phyloP scores from a whole-genome alignment of 495 filamentous ascomycete genomes.

The Aspergillus cavernicola region DNA sequence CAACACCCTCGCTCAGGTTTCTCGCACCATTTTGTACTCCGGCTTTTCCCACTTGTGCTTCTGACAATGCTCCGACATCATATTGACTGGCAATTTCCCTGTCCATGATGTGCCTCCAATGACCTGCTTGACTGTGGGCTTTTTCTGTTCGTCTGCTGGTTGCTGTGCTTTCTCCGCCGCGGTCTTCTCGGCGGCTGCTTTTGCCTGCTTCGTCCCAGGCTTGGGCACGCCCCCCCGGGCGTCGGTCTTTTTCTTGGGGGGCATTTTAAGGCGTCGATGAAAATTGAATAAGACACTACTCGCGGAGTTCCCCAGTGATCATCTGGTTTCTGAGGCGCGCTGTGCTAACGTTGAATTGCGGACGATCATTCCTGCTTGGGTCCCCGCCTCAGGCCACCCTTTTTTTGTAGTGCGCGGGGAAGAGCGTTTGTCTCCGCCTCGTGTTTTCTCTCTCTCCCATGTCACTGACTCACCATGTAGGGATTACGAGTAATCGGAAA shows the following conservation, averaged over 20 bases:
- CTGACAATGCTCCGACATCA: conserved; percentile 91
- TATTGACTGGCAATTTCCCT: conserved; percentile 88
- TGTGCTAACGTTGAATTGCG: conserved; percentile 11
- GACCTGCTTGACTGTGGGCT: conserved; percentile 76
- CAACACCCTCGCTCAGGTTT: neutral
- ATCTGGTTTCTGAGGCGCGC: neutral
- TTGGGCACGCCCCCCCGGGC: conserved; percentile 41
- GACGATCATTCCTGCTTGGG: conserved; percentile 25
- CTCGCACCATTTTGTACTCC: conserved; percentile 72
- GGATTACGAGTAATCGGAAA: neutral
- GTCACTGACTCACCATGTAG: neutral
- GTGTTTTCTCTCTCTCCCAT: neutral
- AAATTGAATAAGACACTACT: conserved; percentile 15
- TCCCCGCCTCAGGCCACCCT: conserved; percentile 27
- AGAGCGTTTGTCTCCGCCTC: neutral
- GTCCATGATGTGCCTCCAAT: conserved; percentile 98
- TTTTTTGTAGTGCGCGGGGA: conserved; percentile 4
- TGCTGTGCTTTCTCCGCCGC: conserved; percentile 30
- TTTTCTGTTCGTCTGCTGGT: conserved; percentile 58
- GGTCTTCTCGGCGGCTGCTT: conserved; percentile 35
- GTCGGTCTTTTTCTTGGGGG: conserved; percentile 42
- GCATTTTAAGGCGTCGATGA: conserved; percentile 22
- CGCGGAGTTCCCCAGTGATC: conserved; percentile 18
- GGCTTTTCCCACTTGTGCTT: conserved; percentile 94
- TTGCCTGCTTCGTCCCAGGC: conserved; percentile 45